Evolutionary conservation across 306 rosid genomes (phyloP), one percentile per base, ranked within the genome.

Genomic region (Geum urbanum): DNA sequence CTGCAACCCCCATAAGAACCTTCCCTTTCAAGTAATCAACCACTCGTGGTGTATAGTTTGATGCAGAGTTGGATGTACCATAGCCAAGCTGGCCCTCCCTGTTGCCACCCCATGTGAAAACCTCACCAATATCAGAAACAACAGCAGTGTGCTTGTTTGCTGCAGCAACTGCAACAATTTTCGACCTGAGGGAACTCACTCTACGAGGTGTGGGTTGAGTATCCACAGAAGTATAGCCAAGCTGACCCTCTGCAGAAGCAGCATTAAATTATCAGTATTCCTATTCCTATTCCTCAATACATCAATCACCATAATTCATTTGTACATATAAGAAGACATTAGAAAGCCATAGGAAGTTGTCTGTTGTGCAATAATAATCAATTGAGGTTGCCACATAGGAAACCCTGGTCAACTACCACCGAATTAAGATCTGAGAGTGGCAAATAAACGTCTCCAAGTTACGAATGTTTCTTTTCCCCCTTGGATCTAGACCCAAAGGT

Each of bases 101-200:
- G 58, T 94, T 94, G 83, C 92, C 86, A 60, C 99, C 99, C 99
- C 99, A 90, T 16, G 99, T 90, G 78, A 81, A 94, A 67, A 94
- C 83, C 77, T 94, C 99, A 63, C 99, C 99, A 51, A 68, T 44
- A 82, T 88, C 92, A 19, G 97, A 90, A 70, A 94, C 90, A 73
- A 85, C 95, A 76, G 96, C 99, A 0, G 96, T 94, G 85, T 94
- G 99, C 78, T 94, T 94, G 81, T 94, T 94, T 79, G 99, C 96
- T 9, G 97, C 97, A 81, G 99, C 95, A 83, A 90, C 91, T 37
- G 86, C 85, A 59, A 88, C 78, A 76, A 94, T 74, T 77, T 82
- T 91, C 66, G 97, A 87, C 80, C 85, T 82, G 51, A 94, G 83
- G 67, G 89, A 83, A 76, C 94, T 80, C 81, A 94, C 99, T 74